phyloP scores from a whole-genome alignment of 2,329 filamentous ascomycete species.

The Fusarium sp. region DNA sequence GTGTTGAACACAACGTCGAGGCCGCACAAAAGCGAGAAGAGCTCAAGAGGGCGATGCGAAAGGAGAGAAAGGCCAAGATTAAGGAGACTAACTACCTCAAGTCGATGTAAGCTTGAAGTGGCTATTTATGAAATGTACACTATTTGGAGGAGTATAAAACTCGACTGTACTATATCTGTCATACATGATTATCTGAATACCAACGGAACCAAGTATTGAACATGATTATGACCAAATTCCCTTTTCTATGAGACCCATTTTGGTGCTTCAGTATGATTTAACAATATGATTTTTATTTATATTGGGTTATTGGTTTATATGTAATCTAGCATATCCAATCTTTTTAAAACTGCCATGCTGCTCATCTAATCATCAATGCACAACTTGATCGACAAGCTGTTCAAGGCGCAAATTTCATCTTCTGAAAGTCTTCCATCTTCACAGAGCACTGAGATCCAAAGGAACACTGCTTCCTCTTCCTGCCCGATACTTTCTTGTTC shows the following conservation, averaged over 20 bases:
- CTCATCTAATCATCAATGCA: conserved; percentile 26
- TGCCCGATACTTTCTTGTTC: conserved; percentile 83
- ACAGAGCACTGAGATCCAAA: conserved; percentile 77
- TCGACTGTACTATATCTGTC: conserved; percentile 47
- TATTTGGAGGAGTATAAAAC: conserved; percentile 38
- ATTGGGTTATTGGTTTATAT: neutral
- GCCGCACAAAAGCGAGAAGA: conserved; percentile 68
- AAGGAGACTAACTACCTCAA: conserved; percentile 90
- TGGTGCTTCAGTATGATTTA: neutral
- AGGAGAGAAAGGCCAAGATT: conserved; percentile 79
- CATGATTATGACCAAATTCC: neutral
- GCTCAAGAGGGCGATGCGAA: conserved; percentile 77
- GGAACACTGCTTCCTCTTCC: conserved; percentile 95
- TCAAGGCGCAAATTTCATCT: conserved; percentile 14
- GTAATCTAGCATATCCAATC: conserved; percentile 28
- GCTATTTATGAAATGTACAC: conserved; percentile 44
- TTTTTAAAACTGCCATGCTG: conserved; percentile 39
- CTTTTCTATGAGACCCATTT: neutral
- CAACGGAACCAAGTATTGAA: conserved; percentile 14
- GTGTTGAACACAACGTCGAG: conserved; percentile 59
- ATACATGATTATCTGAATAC: conserved; percentile 25
- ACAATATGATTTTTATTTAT: neutral
- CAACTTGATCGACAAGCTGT: conserved; percentile 5
- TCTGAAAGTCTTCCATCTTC: conserved; percentile 28
- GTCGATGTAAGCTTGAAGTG: conserved; percentile 69